Base-by-base conservation (phyloP, 176 grass and related monocot genomes). In the Otatea glauca region DNA sequence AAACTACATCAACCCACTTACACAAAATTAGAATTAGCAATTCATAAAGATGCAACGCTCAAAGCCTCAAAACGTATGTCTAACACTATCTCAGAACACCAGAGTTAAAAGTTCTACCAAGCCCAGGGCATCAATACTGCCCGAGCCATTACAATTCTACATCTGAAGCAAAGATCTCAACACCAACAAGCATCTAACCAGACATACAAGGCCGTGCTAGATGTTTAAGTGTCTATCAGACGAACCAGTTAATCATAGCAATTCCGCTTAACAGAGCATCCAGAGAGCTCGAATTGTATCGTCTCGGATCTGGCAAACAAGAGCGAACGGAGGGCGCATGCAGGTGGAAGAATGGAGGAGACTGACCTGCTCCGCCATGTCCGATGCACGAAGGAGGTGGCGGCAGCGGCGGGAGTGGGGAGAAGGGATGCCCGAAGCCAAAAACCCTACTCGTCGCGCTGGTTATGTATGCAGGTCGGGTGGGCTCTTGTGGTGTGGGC, bases 361-460 rank as follows among this genome's bases (percentile, higher is more conserved):
- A 65, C 47, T 72, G 29, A 88, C 86, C 80, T 84, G 67, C 24
- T 84, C 80, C 14, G 67, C 86, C 81, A 88, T 84, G 74, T 25
- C 50, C 73, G 74, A 72, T 78, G 56, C 47, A 65, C 66, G 4
- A 72, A 12, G 64, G 45, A 21, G n/a, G 29, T 18, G 47, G 44
- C 34, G 43, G 64, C 35, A 2, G 75, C 65, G 2, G 42, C 75
- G 39, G 42, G 69, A 29, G 12, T 9, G 72, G 32, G 29, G 29
- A 44, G 32, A 20, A 63, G 7, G 5, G 38, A 39, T 6, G 4
- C 5, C 38, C 38, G 38, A 38, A 39, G 38, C 38, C 38, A 39
- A 39, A 39, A 39, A 39, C 38, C 38, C 38, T 39, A 39, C 38
- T 39, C 5, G 38, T 39, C 38, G 38, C 38, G 38, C 38, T 39